Evolutionary conservation across 148 eudicot genomes (phyloP).

Genomic region (Vaccinium myrtillus): DNA sequence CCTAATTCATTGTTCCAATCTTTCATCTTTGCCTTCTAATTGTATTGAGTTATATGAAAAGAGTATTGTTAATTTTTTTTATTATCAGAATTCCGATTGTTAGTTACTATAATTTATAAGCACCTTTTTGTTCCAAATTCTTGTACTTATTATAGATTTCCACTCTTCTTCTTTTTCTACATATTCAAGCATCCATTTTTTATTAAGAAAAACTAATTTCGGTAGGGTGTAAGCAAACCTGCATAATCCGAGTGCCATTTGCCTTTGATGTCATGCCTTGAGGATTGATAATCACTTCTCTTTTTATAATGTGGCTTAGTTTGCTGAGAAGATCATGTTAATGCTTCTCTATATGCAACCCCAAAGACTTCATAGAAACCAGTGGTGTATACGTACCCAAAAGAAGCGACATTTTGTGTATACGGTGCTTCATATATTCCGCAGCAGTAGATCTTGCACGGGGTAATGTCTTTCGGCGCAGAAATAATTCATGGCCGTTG

Average conservation of each 20-base stretch:
- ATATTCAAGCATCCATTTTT: not conserved
- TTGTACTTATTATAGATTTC: not conserved
- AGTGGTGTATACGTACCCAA: not conserved
- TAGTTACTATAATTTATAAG: not conserved
- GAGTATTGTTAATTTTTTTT: not conserved
- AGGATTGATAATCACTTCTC: not conserved
- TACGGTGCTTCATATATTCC: not conserved
- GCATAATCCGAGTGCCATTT: not conserved
- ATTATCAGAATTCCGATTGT: no score
- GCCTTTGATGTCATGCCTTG: not conserved
- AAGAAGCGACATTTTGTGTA: not conserved
- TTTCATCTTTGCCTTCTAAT: not conserved
- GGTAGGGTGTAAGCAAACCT: not conserved
- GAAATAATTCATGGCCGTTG: not conserved
- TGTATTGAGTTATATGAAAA: not conserved
- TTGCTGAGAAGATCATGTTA: not conserved
- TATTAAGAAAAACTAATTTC: not conserved
- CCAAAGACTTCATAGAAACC: not conserved
- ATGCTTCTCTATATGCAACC: not conserved
- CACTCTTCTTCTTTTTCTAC: not conserved
- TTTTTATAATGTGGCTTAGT: not conserved
- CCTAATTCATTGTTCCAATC: not conserved
- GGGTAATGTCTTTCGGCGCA: not conserved
- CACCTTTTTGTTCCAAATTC: not conserved
- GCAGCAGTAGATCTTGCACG: not conserved